Base-by-base conservation (phyloP, 2,329 filamentous ascomycete species). In the Penicillium sp. region DNA sequence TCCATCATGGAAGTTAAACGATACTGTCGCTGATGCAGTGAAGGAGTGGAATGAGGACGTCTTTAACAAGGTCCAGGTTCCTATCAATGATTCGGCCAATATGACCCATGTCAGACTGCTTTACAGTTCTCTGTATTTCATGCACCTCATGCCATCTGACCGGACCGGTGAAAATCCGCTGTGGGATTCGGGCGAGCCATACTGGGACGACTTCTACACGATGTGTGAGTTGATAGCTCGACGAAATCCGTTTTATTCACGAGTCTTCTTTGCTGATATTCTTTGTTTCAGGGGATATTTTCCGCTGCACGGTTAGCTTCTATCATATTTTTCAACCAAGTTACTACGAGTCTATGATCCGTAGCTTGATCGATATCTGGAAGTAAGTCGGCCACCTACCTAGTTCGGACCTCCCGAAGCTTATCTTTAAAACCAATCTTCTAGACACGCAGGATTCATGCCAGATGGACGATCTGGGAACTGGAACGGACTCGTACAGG, bases 191-290 rank as follows among this genome's bases (percentile, higher is more conserved):
- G 65, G 67, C 0, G 87, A 90, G 69, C 87, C 87, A 1, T 89
- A 86, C 62, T 90, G 87, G 67, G 85, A 88, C 58, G 87, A 90
- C 51, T 83, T 87, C 14, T 89, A 88, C 62, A 90, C 87, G 3
- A 59, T 71, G 49, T 71, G 68, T 71, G 29, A 58, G 66, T 55
- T 82, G n/a, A n/a, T n/a, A n/a, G n/a, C n/a, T n/a, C n/a, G n/a
- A n/a, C 10, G 24, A 28, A 28, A 28, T 28, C 24, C 24, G 24
- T 28, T n/a, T n/a, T n/a, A n/a, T n/a, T n/a, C n/a, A n/a, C n/a
- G n/a, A n/a, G n/a, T n/a, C n/a, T n/a, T n/a, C n/a, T 28, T 5
- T 28, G 24, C 48, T 7, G 9, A 9, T 24, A 3, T 46, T 23
- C 11, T 11, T 3, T n/a, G n/a, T 1, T 23, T 5, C 86, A 45